These are phyloP conservation scores for Fimicolochytrium jonesii DNA, from an alignment of 192 early-diverging fungal species.

Conservation along the genomic window DNA sequence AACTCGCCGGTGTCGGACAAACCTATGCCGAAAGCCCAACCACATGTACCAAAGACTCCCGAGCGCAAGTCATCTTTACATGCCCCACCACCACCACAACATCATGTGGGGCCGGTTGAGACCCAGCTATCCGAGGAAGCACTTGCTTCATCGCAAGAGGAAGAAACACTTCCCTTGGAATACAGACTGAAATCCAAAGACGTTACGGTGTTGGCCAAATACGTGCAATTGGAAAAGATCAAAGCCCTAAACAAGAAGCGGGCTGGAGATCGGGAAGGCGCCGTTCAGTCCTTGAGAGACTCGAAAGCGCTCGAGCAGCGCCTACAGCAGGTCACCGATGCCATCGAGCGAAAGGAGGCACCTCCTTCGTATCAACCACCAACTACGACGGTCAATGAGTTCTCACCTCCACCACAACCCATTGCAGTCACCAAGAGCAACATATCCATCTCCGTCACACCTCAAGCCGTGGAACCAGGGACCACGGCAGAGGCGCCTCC, in stretches of 20 bases:
- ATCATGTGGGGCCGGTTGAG: too few species aligned
- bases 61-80: too few species aligned
- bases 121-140: too few species aligned
- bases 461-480: too few species aligned
- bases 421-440: too few species aligned
- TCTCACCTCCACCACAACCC: not conserved
- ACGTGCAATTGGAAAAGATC: slow-evolving; percentile 47
- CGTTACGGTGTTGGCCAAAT: slow-evolving; percentile 29
- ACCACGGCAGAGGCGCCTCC: too few species aligned
- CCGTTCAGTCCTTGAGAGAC: slow-evolving; percentile 35
- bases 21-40: too few species aligned
- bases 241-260: slow-evolving; percentile 43
- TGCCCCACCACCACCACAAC: too few species aligned
- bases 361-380: not conserved
- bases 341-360: not conserved
- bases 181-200: slow-evolving; percentile 30
- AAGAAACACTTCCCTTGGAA: slow-evolving; percentile 12
- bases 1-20: not conserved
- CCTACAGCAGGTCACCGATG: not conserved
- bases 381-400: not conserved
- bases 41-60: too few species aligned
- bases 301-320: slow-evolving; percentile 42
- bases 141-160: too few species aligned
- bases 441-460: too few species aligned
- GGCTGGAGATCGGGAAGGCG: slow-evolving; percentile 42